Base-by-base conservation (phyloP, 306 rosid species). In the Benincasa hispida region DNA sequence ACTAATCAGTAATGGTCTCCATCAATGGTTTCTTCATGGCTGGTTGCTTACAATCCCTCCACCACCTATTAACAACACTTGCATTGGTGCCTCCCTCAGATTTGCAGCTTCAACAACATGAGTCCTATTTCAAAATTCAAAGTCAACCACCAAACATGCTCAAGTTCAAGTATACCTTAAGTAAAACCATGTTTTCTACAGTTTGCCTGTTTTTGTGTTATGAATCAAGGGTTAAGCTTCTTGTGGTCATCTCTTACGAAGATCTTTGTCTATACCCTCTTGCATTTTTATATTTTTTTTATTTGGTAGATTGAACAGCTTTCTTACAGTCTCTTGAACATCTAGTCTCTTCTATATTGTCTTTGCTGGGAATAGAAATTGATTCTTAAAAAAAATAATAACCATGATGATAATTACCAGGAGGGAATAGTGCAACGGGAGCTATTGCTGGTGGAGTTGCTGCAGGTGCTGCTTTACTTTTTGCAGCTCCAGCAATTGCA, bases 401-500 rank as follows among this genome's bases (percentile, higher is more conserved):
- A 51, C 77, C 22, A 12, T 55, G 8, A 74, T 12, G 30, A n/a
- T 74, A 56, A 21, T 75, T 82, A 83, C 59, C 87, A 95, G 99
- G 98, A 25, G 90, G 93, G 55, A 86, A 81, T 81, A 76, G 97
- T 87, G 99, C 92, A 65, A 95, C 96, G 35, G 98, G 98, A 79
- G 98, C 98, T 32, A 92, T 95, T 74, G 98, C 99, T 37, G 99
- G 99, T 37, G 99, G 99, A 80, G 99, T 95, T 80, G 99, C 99
- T 72, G 99, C 98, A 2, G 99, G 99, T 75, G 98, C 98, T 83
- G 97, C 99, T 78, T 82, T 95, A 77, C 87, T 95, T 59, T 95
- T 92, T 79, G 96, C 99, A 79, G 98, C 98, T 47, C 99, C 99
- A 80, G 98, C 99, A 74, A 92, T 95, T 84, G 99, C 96, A 37